Evolutionary conservation across 192 early-diverging fungal genomes (phyloP).

Genomic region (Podila epigama): DNA sequence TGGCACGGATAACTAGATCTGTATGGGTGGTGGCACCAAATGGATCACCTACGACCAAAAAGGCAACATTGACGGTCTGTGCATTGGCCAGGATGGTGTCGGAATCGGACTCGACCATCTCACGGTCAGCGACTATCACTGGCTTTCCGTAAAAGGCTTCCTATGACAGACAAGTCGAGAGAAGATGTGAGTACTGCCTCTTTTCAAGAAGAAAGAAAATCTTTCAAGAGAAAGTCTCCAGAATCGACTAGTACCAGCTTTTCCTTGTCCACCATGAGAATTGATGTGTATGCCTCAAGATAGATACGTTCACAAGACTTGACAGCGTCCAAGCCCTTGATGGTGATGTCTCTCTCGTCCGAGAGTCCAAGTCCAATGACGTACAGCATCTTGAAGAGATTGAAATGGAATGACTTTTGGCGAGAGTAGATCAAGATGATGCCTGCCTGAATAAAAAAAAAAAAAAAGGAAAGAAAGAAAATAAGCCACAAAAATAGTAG

Average conservation of each 20-base stretch:
- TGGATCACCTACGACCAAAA: slow-evolving; percentile 98
- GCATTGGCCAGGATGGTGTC: slow-evolving; percentile 90
- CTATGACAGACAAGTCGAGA: slow-evolving; percentile 30
- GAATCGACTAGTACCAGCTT: slow-evolving; percentile 61
- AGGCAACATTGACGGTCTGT: slow-evolving; percentile 88
- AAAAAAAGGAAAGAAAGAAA: too few species aligned
- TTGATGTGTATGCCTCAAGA: slow-evolving; percentile 95
- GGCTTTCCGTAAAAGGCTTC: slow-evolving; percentile 90
- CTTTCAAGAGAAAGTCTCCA: background rate
- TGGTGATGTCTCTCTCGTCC: slow-evolving; percentile 96
- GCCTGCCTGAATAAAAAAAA: too few species aligned
- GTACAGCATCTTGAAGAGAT: slow-evolving; percentile 75
- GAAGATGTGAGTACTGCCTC: background rate
- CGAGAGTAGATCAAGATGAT: too few species aligned
- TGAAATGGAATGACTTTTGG: too few species aligned
- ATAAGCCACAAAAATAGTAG: too few species aligned
- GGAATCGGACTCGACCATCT: slow-evolving; percentile 94
- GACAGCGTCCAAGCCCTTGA: slow-evolving; percentile 96
- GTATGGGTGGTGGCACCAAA: slow-evolving; percentile 98
- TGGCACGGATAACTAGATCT: slow-evolving; percentile 93
- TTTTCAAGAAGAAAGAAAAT: background rate
- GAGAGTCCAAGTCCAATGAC: slow-evolving; percentile 93
- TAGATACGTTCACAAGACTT: slow-evolving; percentile 87
- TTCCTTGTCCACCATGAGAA: slow-evolving; percentile 86
- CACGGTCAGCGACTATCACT: slow-evolving; percentile 92